Percentiles rank a stretch among this genome's conserved stretches.
These are phyloP conservation scores for Flammula alnicola DNA, from an alignment of 1,284 basidiomycete genomes.

Conservation along the genomic window DNA sequence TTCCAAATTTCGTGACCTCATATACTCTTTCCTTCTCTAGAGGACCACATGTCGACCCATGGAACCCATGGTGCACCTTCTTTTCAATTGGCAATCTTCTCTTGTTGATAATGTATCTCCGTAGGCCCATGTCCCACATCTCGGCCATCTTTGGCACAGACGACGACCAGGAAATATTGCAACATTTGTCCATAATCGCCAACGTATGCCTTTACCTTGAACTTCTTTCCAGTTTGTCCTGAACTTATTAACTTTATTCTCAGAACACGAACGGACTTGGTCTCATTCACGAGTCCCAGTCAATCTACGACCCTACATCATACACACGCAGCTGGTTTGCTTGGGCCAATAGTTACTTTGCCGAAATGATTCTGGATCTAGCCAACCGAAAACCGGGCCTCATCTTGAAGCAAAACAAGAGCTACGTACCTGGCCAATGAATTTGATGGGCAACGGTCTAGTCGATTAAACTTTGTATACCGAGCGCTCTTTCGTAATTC, in stretches of 20 bases:
- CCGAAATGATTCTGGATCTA: slow-evolving; percentile 79
- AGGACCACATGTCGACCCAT: slow-evolving; percentile 74
- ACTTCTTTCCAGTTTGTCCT: not conserved
- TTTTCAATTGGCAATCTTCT: not conserved
- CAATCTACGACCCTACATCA: slow-evolving; percentile 58
- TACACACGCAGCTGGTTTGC: slow-evolving; percentile 85
- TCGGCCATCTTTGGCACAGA: slow-evolving; percentile 76
- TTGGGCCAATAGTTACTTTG: slow-evolving; percentile 82
- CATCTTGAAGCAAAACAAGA: slow-evolving; percentile 57
- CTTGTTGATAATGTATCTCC: slow-evolving; percentile 6
- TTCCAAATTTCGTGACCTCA: not conserved
- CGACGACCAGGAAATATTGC: slow-evolving; percentile 68
- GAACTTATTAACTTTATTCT: not conserved
- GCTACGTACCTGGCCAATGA: slow-evolving; percentile 53
- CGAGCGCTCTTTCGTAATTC: too few relatives aligned
- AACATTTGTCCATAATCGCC: slow-evolving; percentile 62
- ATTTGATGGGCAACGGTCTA: not conserved
- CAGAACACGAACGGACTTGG: slow-evolving; percentile 77
- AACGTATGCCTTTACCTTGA: slow-evolving; percentile 50
- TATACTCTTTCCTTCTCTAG: slow-evolving; percentile 36
- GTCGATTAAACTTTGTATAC: not conserved
- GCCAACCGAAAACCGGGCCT: slow-evolving; percentile 73
- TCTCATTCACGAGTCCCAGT: slow-evolving; percentile 76
- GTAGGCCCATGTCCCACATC: slow-evolving; percentile 79
- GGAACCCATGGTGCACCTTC: slow-evolving; percentile 63